phyloP scores from a whole-genome alignment of 768 basidiomycete genomes.

The Mycena haematopus region DNA sequence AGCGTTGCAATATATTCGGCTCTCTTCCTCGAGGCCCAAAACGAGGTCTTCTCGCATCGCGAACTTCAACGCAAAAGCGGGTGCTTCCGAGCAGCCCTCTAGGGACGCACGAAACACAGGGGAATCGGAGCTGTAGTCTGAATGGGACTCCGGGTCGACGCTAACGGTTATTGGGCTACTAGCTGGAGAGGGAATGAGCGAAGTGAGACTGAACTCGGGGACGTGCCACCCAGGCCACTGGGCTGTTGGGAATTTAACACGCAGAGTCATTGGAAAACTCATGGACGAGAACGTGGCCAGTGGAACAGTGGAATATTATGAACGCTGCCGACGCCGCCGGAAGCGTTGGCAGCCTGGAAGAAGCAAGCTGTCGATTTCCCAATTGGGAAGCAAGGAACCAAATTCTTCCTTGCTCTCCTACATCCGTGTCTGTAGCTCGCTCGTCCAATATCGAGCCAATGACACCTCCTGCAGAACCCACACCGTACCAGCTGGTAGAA shows the following conservation, averaged over 20 bases:
- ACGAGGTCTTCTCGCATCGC: constrained; percentile 47
- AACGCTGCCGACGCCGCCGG: constrained; percentile 10
- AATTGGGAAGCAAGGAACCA: neutral
- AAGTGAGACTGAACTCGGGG: constrained; percentile 37
- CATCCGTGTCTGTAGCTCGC: neutral
- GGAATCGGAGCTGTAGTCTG: constrained; percentile 46
- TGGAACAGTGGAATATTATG: neutral
- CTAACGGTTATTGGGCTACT: constrained; percentile 33
- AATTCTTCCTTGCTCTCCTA: too few relatives aligned
- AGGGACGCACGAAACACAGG: constrained; percentile 44
- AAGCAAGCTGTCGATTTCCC: too few relatives aligned
- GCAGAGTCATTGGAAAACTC: constrained; percentile 33
- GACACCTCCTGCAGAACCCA: constrained; percentile 7
- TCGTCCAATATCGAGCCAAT: neutral
- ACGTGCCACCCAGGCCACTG: constrained; percentile 46
- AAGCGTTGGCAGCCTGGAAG: neutral
- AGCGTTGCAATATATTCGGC: constrained; percentile 39
- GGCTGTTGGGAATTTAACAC: constrained; percentile 40
- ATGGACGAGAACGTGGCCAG: constrained; percentile 10
- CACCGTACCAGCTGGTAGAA: constrained; percentile 28
- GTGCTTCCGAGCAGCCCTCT: constrained; percentile 21
- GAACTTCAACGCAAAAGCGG: constrained; percentile 41
- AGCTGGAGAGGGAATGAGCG: constrained; percentile 22
- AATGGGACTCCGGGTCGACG: constrained; percentile 39
- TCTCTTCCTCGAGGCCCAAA: constrained; percentile 42